These are phyloP conservation scores for Adansonia madagascariensis DNA, from an alignment of 441 rosid genomes.

Conservation along the genomic window DNA sequence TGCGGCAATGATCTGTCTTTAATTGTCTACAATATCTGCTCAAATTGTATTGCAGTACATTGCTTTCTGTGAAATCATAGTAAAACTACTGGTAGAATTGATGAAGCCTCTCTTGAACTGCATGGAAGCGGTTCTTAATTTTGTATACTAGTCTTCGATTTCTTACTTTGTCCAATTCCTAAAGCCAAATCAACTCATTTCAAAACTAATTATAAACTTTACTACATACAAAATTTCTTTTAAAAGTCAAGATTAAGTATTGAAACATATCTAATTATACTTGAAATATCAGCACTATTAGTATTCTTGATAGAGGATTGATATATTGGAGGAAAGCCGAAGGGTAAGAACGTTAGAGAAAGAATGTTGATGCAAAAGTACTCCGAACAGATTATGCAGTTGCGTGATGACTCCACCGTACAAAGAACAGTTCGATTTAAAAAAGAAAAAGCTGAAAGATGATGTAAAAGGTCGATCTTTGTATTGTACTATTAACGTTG, in stretches of 20 bases:
- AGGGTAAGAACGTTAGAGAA: too few relatives aligned
- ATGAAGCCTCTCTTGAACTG: neutral
- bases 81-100: neutral
- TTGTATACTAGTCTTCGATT: neutral
- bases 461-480: too few relatives aligned
- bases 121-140: neutral
- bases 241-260: neutral
- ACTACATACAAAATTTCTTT: neutral
- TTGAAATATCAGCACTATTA: neutral
- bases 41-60: neutral
- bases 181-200: neutral
- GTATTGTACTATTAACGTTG: too few relatives aligned
- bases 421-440: too few relatives aligned
- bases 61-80: neutral
- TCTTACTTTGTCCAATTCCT: neutral
- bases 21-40: neutral
- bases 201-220: neutral
- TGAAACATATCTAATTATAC: neutral
- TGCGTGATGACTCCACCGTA: too few relatives aligned
- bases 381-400: too few relatives aligned
- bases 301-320: too few relatives aligned
- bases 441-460: too few relatives aligned
- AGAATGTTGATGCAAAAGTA: too few relatives aligned
- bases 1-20: neutral
- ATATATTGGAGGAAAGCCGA: too few relatives aligned